Evolutionary conservation across 202 grass and related monocot species (phyloP).

Genomic region (Schoenoplectus tabernaemontani): DNA sequence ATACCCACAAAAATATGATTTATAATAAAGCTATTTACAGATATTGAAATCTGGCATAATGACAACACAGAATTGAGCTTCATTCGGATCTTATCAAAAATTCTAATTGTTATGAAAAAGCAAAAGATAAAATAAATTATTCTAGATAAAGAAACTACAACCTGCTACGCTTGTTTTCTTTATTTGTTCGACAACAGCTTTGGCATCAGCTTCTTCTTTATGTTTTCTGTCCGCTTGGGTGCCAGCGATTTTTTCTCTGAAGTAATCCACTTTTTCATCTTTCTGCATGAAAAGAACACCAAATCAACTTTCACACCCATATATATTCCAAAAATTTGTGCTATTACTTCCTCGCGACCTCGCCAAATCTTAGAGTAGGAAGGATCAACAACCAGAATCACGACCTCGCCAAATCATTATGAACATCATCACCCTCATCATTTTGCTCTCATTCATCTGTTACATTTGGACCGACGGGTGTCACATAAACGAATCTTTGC

Average conservation of each 20-base stretch:
- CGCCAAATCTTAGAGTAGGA: too few species aligned
- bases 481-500: too few species aligned
- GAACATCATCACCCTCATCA: too few species aligned
- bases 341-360: too few species aligned
- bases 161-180: constrained; percentile 39
- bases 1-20: background rate
- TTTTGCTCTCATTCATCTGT: too few species aligned
- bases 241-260: constrained; percentile 62
- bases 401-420: too few species aligned
- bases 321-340: background rate
- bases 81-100: too few species aligned
- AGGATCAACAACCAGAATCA: too few species aligned
- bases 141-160: background rate
- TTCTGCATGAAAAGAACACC: constrained; percentile 36
- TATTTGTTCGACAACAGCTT: constrained; percentile 42
- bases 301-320: background rate
- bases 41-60: too few species aligned
- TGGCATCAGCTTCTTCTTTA: constrained; percentile 59
- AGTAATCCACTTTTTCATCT: constrained; percentile 49
- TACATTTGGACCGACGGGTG: too few species aligned
- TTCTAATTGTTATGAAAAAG: too few species aligned
- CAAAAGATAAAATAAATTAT: background rate
- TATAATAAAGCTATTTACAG: background rate
- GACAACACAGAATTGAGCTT: too few species aligned
- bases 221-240: constrained; percentile 77